A percentile compares a stretch with the other conserved stretches of the same genome.
These are phyloP conservation scores for Candida peoriensis DNA, from an alignment of 805 yeast species.

Conservation along the genomic window DNA sequence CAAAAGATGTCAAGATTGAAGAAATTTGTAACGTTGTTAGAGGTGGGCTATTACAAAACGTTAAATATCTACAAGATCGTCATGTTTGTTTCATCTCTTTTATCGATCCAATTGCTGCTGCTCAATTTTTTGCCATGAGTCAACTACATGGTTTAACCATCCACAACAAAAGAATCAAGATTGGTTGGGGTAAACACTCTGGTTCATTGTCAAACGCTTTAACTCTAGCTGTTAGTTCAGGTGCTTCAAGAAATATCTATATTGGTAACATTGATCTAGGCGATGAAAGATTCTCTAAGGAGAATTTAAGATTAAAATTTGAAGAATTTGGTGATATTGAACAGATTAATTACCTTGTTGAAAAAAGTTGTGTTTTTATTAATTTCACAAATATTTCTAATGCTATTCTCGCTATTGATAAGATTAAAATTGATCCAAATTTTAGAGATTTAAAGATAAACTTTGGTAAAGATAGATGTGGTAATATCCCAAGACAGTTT, in stretches of 20 bases:
- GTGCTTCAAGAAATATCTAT: conserved; percentile 91
- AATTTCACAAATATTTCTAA: conserved; percentile 66
- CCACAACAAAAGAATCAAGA: conserved; percentile 79
- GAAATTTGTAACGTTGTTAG: conserved; percentile 95
- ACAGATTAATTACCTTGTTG: conserved; percentile 82
- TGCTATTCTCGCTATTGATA: conserved; percentile 90
- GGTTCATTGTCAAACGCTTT: conserved; percentile 87
- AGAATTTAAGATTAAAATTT: conserved; percentile 67
- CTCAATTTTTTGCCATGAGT: conserved; percentile 93
- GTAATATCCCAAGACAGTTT: conserved; percentile 83
- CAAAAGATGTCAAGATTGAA: conserved; percentile 81
- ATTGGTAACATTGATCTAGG: conserved; percentile 61
- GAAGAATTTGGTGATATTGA: conserved; percentile 89
- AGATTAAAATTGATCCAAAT: conserved; percentile 70
- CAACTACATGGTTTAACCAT: conserved; percentile 84
- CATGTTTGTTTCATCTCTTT: conserved; percentile 94
- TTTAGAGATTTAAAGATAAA: conserved; percentile 74
- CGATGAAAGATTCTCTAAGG: conserved; percentile 39
- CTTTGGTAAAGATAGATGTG: conserved; percentile 94
- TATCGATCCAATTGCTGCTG: conserved; percentile 95
- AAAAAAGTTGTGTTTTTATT: conserved; percentile 20
- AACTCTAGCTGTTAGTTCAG: conserved; percentile 84
- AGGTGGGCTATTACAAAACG: conserved; percentile 86
- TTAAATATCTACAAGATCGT: conserved; percentile 74
- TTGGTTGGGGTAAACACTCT: conserved; percentile 97